Conservation (phyloP, 495 filamentous ascomycete genomes). For the Neurospora sp. region DNA sequence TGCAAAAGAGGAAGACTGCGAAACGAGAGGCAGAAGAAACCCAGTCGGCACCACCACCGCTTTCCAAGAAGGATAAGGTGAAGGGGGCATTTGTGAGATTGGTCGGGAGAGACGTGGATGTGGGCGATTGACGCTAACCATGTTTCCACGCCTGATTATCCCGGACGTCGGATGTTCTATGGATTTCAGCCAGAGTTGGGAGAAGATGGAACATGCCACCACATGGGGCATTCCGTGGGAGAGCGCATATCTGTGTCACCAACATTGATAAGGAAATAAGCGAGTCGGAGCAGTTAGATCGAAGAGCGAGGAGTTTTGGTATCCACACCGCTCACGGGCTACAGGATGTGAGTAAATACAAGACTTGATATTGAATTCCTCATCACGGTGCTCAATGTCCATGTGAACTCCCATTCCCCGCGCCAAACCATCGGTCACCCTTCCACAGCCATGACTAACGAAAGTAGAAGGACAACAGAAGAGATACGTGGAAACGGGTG, state of each 20-base stretch:
- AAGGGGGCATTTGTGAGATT: conserved; percentile 25
- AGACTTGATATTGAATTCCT: not conserved
- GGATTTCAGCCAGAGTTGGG: not conserved
- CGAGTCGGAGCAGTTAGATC: not conserved
- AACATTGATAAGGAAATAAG: not conserved
- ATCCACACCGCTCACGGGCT: not conserved
- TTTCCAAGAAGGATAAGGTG: conserved; percentile 9
- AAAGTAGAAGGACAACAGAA: not conserved
- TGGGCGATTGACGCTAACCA: conserved; percentile 1
- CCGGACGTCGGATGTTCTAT: not conserved
- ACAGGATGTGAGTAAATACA: not conserved
- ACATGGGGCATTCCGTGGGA: not conserved
- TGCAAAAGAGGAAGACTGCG: conserved; percentile 29
- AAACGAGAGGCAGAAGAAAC: conserved; percentile 16
- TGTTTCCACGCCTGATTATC: not conserved
- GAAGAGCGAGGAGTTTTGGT: not conserved
- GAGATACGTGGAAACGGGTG: not conserved
- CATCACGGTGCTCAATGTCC: not conserved
- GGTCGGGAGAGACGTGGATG: conserved; percentile 17
- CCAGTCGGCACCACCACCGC: not conserved
- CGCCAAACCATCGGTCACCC: not conserved
- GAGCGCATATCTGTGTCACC: not conserved
- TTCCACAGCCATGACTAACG: not conserved
- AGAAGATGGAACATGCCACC: not conserved
- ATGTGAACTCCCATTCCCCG: not conserved